Evolutionary conservation across 345 rosid species (phyloP).

Genomic region (Brassica napus): Da-Ae NC_063451.1:45888001-45888500

Average conservation of each 20-base stretch:
- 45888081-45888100: slow-evolving; percentile 13
- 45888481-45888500: slow-evolving; percentile 24
- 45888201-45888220: not conserved
- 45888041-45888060: not conserved
- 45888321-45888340: not conserved
- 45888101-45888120: not conserved
- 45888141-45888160: not conserved
- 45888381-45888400: not conserved
- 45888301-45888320: not conserved
- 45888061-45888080: not conserved
- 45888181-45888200: slow-evolving; percentile 12
- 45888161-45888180: slow-evolving; percentile 9
- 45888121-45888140: slow-evolving; percentile 20
- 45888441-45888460: not conserved
- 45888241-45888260: not conserved
- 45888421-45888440: not conserved
- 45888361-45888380: not conserved
- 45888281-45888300: not conserved
- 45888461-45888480: not conserved
- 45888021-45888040: slow-evolving; percentile 10
- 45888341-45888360: not conserved
- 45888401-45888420: not conserved
- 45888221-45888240: not conserved
- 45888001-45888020: not conserved
- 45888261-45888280: not conserved